These are phyloP conservation scores for Arthrobotrys sphaeroides DNA, from an alignment of 2,329 filamentous ascomycete species.

Conservation along the genomic window DNA sequence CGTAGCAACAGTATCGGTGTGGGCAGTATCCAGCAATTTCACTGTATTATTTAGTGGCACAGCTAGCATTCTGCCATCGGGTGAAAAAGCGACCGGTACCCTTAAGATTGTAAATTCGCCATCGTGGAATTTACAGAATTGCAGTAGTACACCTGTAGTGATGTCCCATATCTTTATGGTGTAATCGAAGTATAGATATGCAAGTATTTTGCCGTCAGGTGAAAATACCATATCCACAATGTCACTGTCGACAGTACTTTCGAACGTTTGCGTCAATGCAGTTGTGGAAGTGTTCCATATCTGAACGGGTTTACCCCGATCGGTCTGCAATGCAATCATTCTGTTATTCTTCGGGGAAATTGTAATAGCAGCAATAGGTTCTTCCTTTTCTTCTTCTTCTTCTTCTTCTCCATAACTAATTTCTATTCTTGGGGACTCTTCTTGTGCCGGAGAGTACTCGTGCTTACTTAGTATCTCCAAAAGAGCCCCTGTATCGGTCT, in stretches of 20 bases:
- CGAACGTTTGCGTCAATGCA: no score
- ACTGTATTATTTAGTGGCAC: background rate
- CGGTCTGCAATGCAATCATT: no score
- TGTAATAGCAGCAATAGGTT: no score
- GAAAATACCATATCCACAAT: background rate
- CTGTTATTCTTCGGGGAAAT: no score
- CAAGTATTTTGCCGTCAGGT: background rate
- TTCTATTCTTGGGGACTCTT: no score
- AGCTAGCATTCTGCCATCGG: background rate
- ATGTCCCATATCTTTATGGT: background rate
- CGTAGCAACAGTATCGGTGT: no score
- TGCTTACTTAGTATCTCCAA: background rate
- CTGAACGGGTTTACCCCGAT: no score
- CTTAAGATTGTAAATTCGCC: background rate
- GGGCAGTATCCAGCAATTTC: background rate
- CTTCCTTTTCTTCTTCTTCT: no score
- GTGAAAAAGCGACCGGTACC: background rate
- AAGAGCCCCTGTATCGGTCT: constrained; percentile 71
- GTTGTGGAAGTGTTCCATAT: no score
- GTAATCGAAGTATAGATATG: background rate
- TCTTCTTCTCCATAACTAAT: no score
- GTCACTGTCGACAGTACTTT: no score
- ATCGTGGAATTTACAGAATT: background rate
- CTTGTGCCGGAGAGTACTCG: no score
- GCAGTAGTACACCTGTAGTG: background rate